Evolutionary conservation across 192 early-diverging fungal species (phyloP).

Genomic region (Paraglomus brasilianum): DNA sequence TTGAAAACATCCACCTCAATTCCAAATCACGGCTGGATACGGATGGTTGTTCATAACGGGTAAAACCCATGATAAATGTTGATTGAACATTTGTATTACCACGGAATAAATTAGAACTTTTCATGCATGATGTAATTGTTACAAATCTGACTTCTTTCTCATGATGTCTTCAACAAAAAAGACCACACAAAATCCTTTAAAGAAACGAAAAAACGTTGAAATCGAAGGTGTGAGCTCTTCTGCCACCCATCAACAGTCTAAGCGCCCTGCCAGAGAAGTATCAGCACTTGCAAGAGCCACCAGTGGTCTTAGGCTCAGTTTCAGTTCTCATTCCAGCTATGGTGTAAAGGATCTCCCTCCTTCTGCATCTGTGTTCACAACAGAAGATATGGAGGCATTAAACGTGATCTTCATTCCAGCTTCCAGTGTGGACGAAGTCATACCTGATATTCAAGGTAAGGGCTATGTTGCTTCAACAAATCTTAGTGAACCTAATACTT

Average conservation of each 20-base stretch:
- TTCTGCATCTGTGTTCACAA: neutral
- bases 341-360: neutral
- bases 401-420: constrained; percentile 11
- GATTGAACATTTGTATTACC: too few species aligned
- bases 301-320: constrained; percentile 7
- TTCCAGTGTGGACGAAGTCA: neutral
- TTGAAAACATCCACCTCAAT: too few species aligned
- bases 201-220: neutral
- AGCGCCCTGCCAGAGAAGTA: constrained; percentile 1
- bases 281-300: constrained; percentile 3
- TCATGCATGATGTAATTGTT: too few species aligned
- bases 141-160: too few species aligned
- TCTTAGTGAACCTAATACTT: neutral
- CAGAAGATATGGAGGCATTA: constrained; percentile 17
- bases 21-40: too few species aligned
- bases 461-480: neutral
- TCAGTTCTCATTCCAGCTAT: constrained; percentile 5
- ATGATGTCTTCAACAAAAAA: too few species aligned
- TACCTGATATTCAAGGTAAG: too few species aligned
- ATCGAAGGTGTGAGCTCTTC: neutral
- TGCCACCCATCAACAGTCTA: constrained; percentile 4
- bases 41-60: too few species aligned
- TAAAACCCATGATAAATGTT: too few species aligned
- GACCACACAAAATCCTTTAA: too few species aligned
- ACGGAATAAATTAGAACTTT: too few species aligned